Evolutionary conservation across 148 eudicot species (phyloP), one percentile per base, ranked within the genome.

Genomic region (Fallopia convolvulus): DNA sequence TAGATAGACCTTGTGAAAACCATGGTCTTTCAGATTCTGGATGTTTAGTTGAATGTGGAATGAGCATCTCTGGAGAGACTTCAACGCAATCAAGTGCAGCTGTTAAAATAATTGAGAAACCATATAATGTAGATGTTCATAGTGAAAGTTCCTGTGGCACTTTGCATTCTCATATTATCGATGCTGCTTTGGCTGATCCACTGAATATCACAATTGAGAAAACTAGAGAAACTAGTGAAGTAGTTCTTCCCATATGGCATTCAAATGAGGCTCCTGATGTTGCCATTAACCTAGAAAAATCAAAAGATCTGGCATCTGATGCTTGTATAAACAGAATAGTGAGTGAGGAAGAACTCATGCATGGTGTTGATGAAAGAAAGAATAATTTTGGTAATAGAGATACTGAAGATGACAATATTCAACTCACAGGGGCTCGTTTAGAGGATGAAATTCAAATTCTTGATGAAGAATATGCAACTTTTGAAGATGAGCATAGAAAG

Each of bases 401-500:
- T 56, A 78, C 75, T 46, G 78, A 52, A 23, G 72, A 83, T 26
- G 80, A 80, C 39, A 86, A 77, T 44, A n/a, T 60, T 80, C 85
- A 87, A 49, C 74, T 84, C 48, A 70, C 81, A 41, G 83, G 85
- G 79, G 86, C 86, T 76, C 72, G 73, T 81, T 79, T 91, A 86
- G 97, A 91, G 82, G 97, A 88, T 76, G 94, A 92, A 83, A 81
- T 93, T 83, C 75, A 70, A 80, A 75, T 74, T 71, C 85, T 95
- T 76, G 88, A 74, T 66, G 86, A 87, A 77, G 99, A 92, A 75
- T 85, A 81, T 44, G 75, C 70, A 63, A 82, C 80, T 42, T 89
- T 95, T 33, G 97, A 82, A 75, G 89, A 83, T 79, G 94, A 95
- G 85, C 97, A 89, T 81, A 88, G 86, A 82, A 91, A 85, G 86